Base-by-base conservation (phyloP, 176 grass and related monocot genomes). In the Pontederia crassipes region DNA sequence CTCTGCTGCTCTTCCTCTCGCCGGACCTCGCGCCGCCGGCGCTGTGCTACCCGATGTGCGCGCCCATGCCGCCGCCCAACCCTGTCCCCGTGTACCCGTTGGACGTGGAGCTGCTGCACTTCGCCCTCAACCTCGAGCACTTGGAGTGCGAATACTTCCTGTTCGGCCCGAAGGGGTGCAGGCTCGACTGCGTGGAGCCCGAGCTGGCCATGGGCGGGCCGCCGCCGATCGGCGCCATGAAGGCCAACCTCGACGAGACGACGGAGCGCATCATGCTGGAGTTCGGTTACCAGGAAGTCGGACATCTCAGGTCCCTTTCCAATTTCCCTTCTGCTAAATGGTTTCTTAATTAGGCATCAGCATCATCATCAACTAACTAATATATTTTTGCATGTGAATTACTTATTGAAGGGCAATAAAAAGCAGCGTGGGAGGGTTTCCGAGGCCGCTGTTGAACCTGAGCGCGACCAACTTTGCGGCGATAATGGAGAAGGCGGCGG, bases 271-370 rank as follows among this genome's bases (percentile, higher is more conserved):
- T 91, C 63, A 58, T 89, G 46, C 45, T 63, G 13, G 83, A 97
- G 74, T 97, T 97, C 17, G 89, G 78, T n/a, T 90, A 85, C 78
- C 92, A 97, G 54, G 92, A 97, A 77, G 92, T 97, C 24, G 92
- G 87, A 0, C 92, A 97, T 81, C 70, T 97, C 59, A 88, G 81
- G 92, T 85, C 9, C 9, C 3, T 16, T 17, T 26, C 9, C 28
- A 6, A 15, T 52, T 14, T 4, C 49, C 0, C 2, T 15, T 2
- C 49, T 4, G 14, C 14, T 10, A 3, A 15, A 2, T 11, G 11
- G 14, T 14, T 52, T 10, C 49, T 5, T 52, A 14, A 52, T 24
- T 24, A 24, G 20, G 20, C 20, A 24, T 24, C 20, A 24, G 20
- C 20, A 24, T 24, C 20, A 24, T 24, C 20, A 24, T 24, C 20